These are phyloP conservation scores for Cudoniella acicularis DNA, from an alignment of 495 filamentous ascomycete species.

Conservation along the genomic window DNA sequence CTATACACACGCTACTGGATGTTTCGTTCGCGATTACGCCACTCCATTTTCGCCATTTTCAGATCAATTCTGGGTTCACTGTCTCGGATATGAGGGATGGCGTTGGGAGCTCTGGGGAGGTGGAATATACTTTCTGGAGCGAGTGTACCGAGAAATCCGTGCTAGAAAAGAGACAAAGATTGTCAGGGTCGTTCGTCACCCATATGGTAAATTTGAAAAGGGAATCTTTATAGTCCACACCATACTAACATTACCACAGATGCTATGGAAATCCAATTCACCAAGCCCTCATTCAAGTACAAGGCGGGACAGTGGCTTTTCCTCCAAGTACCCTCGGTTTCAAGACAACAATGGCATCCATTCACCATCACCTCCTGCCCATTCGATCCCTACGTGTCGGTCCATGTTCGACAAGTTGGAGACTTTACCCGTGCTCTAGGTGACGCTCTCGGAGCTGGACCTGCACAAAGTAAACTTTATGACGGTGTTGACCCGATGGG, in stretches of 20 bases:
- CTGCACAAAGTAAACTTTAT: conserved; percentile 76
- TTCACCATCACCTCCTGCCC: conserved; percentile 99
- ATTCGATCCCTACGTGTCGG: conserved; percentile 86
- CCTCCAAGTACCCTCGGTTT: conserved; percentile 86
- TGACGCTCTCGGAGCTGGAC: conserved; percentile 88
- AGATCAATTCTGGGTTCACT: conserved; percentile 81
- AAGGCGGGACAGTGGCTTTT: conserved; percentile 98
- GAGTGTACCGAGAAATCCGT: conserved; percentile 89
- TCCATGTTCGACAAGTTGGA: conserved; percentile 94
- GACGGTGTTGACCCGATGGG: conserved; percentile 89
- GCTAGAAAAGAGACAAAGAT: conserved; percentile 80
- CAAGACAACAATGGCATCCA: conserved; percentile 91
- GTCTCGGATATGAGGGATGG: conserved; percentile 95
- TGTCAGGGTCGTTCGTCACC: conserved; percentile 89
- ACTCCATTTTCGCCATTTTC: conserved; percentile 79
- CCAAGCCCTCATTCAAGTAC: conserved; percentile 95
- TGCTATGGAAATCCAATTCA: conserved; percentile 95
- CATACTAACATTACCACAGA: conserved; percentile 52
- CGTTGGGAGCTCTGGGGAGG: conserved; percentile 93
- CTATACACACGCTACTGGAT: conserved; percentile 94
- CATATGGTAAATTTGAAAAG: conserved; percentile 69
- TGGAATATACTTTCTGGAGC: conserved; percentile 78
- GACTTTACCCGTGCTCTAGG: conserved; percentile 89
- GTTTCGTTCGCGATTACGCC: conserved; percentile 82
- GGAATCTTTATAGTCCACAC: neutral